A percentile compares a stretch with the other conserved stretches of the same genome.
Conservation (phyloP, 257 asterid species). For the Buddleja alternifolia region DNA sequence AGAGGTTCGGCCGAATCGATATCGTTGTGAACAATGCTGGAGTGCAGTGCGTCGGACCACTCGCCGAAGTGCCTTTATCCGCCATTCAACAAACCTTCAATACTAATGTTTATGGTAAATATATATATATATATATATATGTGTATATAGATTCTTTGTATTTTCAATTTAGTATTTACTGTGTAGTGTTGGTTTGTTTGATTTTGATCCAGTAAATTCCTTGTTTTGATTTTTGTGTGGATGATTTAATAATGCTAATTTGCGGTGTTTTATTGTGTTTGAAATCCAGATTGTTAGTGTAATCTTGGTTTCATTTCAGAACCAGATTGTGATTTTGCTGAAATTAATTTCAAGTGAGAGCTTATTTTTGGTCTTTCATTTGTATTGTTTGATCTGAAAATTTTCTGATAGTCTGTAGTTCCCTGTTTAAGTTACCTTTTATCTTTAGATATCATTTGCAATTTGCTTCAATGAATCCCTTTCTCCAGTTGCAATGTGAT, state of each 20-base stretch:
- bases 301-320: background rate
- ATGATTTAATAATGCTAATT: background rate
- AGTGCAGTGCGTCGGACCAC: slow-evolving; percentile 83
- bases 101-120: slow-evolving; percentile 85
- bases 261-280: background rate
- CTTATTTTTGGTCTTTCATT: background rate
- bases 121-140: too few species aligned
- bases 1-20: slow-evolving; percentile 75
- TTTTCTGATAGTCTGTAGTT: background rate
- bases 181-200: too few species aligned
- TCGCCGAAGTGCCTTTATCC: slow-evolving; percentile 83
- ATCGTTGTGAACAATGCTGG: slow-evolving; percentile 93
- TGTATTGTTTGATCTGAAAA: slow-evolving; percentile 18
- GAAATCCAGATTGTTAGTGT: background rate
- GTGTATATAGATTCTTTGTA: background rate
- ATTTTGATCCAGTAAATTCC: background rate
- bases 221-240: background rate
- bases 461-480: too few species aligned
- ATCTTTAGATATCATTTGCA: too few species aligned
- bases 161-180: background rate
- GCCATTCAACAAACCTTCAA: slow-evolving; percentile 63
- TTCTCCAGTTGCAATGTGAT: too few species aligned
- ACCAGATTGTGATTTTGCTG: background rate
- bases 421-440: too few species aligned
- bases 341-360: background rate